These are phyloP conservation scores for Mycoemilia scoparia DNA, from an alignment of 192 early-diverging fungal species.

Conservation along the genomic window DNA sequence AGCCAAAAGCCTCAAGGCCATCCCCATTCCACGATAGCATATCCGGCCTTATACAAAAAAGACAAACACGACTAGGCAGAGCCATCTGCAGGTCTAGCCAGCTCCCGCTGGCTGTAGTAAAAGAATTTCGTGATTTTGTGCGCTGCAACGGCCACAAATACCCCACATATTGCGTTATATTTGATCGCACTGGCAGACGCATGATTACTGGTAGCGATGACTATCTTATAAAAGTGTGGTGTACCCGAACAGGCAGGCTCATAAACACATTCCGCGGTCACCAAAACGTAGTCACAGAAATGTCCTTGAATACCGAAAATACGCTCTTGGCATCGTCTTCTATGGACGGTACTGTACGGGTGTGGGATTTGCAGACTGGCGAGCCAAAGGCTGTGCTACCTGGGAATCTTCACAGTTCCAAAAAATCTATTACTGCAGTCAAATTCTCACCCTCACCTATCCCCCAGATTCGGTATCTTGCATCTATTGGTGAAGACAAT, in stretches of 20 bases:
- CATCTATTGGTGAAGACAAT: conserved; percentile 56
- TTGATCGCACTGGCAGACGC: conserved; percentile 52
- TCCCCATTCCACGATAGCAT: no score
- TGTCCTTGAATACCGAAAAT: conserved; percentile 60
- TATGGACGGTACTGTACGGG: conserved; percentile 49
- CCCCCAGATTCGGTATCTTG: conserved; percentile 41
- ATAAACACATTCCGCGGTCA: conserved; percentile 74
- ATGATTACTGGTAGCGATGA: conserved; percentile 81
- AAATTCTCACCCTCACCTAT: conserved; percentile 60
- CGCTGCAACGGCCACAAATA: conserved; percentile 54
- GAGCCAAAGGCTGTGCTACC: conserved; percentile 43
- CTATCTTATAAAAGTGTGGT: conserved; percentile 71
- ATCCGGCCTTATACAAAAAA: conserved; percentile 1
- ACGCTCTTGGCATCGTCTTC: conserved; percentile 62
- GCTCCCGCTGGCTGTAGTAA: conserved; percentile 7
- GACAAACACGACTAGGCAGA: conserved; percentile 1
- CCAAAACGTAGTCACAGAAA: conserved; percentile 49
- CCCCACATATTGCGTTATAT: conserved; percentile 54
- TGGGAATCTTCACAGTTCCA: conserved; percentile 15
- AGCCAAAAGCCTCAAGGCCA: no score
- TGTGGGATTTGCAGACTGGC: conserved; percentile 58
- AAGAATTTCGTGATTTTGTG: conserved; percentile 29
- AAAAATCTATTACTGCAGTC: conserved; percentile 43
- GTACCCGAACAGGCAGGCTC: conserved; percentile 52
- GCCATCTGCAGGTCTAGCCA: conserved; percentile 1